Evolutionary conservation across 176 grass and related monocot species (phyloP).

Genomic region (Triticum urartu): DNA sequence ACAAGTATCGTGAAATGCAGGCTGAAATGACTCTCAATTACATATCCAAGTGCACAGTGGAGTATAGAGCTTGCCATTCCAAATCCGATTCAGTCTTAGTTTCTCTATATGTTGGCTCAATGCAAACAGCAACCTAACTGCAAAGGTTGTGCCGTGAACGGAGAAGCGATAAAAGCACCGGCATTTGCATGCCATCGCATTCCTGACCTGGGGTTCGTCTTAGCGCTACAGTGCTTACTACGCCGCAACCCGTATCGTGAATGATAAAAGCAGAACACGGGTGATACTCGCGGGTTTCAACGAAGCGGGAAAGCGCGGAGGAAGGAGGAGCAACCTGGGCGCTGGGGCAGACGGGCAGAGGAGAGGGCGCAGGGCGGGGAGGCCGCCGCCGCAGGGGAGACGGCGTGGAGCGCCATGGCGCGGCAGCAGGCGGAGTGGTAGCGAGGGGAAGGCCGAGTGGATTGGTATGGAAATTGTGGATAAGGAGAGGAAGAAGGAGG

Average conservation of each 20-base stretch:
- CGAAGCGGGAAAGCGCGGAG: neutral
- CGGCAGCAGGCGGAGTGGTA: neutral
- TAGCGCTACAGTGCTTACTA: neutral
- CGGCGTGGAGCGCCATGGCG: constrained; percentile 60
- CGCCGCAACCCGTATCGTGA: neutral
- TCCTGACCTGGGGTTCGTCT: neutral
- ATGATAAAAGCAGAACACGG: neutral
- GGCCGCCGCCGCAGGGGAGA: constrained; percentile 49
- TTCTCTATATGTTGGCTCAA: neutral
- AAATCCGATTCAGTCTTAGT: neutral
- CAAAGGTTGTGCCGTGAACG: neutral
- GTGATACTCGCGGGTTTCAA: neutral
- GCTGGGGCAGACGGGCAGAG: constrained; percentile 15
- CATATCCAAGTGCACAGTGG: neutral
- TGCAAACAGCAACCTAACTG: neutral
- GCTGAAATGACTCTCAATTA: neutral
- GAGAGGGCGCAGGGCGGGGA: constrained; percentile 26
- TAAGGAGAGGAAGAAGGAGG: neutral
- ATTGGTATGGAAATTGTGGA: constrained; percentile 20
- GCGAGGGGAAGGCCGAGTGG: neutral
- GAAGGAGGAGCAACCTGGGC: constrained; percentile 37
- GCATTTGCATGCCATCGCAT: neutral
- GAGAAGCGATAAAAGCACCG: neutral
- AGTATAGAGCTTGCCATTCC: neutral
- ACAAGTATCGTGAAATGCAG: neutral